A percentile compares a stretch with the other conserved stretches of the same genome.
These are phyloP conservation scores for Hypoxylon subgilvum DNA, from an alignment of 495 filamentous ascomycete species.

Conservation along the genomic window DNA sequence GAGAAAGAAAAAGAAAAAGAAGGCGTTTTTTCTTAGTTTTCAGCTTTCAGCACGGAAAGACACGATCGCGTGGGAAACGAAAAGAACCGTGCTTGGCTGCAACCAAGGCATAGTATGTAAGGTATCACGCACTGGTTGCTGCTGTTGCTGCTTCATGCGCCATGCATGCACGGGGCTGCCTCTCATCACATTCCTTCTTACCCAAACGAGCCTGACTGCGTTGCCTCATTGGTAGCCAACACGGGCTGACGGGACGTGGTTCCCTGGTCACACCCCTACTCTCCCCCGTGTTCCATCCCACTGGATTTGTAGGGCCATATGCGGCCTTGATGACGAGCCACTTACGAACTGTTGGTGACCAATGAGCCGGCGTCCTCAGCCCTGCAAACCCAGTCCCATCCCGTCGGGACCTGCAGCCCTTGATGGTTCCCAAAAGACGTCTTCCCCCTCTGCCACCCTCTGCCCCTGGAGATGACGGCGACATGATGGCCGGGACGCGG, in stretches of 20 bases:
- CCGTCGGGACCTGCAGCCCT: constrained; percentile 37
- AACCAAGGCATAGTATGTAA: no score
- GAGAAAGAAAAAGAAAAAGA: constrained; percentile 11
- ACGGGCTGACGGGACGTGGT: constrained; percentile 32
- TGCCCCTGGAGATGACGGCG: background rate
- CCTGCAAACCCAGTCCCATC: constrained; percentile 30
- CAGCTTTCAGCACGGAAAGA: constrained; percentile 23
- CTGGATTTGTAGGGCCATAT: constrained; percentile 25
- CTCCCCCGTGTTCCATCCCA: constrained; percentile 22
- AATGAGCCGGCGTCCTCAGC: constrained; percentile 18
- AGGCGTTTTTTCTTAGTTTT: background rate
- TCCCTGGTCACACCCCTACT: constrained; percentile 11
- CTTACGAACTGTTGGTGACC: constrained; percentile 24
- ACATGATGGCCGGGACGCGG: background rate
- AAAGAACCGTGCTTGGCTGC: constrained; percentile 21
- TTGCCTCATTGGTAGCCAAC: constrained; percentile 24
- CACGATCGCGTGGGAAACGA: constrained; percentile 19
- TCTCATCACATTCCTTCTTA: constrained; percentile 36
- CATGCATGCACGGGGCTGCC: constrained; percentile 13
- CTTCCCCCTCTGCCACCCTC: no score
- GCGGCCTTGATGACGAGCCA: constrained; percentile 36
- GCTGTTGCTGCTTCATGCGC: constrained; percentile 3
- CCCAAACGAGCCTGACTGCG: constrained; percentile 26
- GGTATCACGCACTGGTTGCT: constrained; percentile 12
- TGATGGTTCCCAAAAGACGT: background rate